Conservation (phyloP, 2,329 filamentous ascomycete species). For the Pyrenophora teres region DNA sequence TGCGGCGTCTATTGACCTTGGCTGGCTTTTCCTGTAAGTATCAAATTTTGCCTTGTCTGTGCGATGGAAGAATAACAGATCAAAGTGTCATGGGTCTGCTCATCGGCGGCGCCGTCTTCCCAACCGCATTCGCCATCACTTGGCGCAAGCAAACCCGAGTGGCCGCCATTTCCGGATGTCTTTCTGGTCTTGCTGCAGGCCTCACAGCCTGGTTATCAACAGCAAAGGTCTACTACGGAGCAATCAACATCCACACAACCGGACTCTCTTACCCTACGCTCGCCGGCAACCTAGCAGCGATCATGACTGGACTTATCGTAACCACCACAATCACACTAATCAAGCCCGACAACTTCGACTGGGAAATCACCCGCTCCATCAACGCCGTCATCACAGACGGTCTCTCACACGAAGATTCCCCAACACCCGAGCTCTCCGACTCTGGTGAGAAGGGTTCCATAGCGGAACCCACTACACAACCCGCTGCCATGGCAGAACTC, state of each 20-base stretch:
- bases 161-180: slow-evolving; percentile 42
- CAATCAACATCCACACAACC: slow-evolving; percentile 47
- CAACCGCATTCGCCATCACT: slow-evolving; percentile 44
- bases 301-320: slow-evolving; percentile 42
- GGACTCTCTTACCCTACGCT: slow-evolving; percentile 48
- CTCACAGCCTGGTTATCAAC: slow-evolving; percentile 47
- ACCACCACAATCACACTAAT: slow-evolving; percentile 43
- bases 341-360: slow-evolving; percentile 47
- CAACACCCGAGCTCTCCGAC: slow-evolving; percentile 11
- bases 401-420: slow-evolving; percentile 14
- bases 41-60: not conserved
- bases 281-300: slow-evolving; percentile 46
- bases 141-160: slow-evolving; percentile 44
- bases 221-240: slow-evolving; percentile 45
- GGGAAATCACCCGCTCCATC: slow-evolving; percentile 47
- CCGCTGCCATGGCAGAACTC: slow-evolving; percentile 6
- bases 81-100: slow-evolving; percentile 48
- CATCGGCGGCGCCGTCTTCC: slow-evolving; percentile 51
- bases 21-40: slow-evolving; percentile 47
- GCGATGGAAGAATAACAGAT: slow-evolving; percentile 10
- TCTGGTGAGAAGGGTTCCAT: slow-evolving; percentile 16
- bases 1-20: slow-evolving; percentile 47
- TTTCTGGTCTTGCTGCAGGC: slow-evolving; percentile 42
- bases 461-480: not conserved
- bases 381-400: slow-evolving; percentile 34